phyloP scores from a whole-genome alignment of 805 yeast species.

The Kazachstania taianensis region DNA sequence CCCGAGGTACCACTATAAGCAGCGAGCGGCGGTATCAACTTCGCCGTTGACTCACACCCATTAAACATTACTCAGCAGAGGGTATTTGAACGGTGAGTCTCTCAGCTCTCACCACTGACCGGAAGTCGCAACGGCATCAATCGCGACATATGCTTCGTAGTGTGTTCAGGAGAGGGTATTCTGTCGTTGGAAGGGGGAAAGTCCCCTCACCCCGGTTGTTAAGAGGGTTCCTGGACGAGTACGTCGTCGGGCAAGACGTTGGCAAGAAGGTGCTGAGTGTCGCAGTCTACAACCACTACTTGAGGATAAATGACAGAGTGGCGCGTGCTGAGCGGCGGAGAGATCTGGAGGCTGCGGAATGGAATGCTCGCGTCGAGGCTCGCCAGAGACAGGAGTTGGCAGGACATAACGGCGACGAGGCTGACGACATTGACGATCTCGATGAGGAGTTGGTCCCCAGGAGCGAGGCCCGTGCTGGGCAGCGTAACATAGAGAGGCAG shows the following conservation, averaged over 20 bases:
- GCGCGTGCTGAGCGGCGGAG: conserved; percentile 18
- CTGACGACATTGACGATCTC: conserved; percentile 5
- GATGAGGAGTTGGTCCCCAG: conserved; percentile 7
- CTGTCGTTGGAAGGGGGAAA: conserved; percentile 11
- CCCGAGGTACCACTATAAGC: too few relatives aligned
- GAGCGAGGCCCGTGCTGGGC: conserved; percentile 27
- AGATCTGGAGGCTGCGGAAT: conserved; percentile 20
- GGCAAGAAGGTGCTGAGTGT: conserved; percentile 52
- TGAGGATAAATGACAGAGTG: conserved; percentile 37
- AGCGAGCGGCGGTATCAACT: too few relatives aligned
- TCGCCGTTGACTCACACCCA: too few relatives aligned
- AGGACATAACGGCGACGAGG: conserved; percentile 1
- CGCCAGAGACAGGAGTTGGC: neutral
- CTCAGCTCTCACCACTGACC: too few relatives aligned
- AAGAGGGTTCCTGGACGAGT: conserved; percentile 38
- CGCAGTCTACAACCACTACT: conserved; percentile 49
- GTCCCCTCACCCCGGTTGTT: conserved; percentile 41
- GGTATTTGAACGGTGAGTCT: too few relatives aligned
- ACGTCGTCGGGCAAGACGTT: conserved; percentile 46
- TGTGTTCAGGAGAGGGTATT: too few relatives aligned
- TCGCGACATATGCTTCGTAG: too few relatives aligned
- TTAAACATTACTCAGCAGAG: too few relatives aligned
- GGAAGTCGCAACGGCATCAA: too few relatives aligned
- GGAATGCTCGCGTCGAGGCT: conserved; percentile 9
- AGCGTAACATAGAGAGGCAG: conserved; percentile 23